These are phyloP conservation scores for Colletotrichum trifolii DNA, from an alignment of 2,329 filamentous ascomycete species.

Conservation along the genomic window DNA sequence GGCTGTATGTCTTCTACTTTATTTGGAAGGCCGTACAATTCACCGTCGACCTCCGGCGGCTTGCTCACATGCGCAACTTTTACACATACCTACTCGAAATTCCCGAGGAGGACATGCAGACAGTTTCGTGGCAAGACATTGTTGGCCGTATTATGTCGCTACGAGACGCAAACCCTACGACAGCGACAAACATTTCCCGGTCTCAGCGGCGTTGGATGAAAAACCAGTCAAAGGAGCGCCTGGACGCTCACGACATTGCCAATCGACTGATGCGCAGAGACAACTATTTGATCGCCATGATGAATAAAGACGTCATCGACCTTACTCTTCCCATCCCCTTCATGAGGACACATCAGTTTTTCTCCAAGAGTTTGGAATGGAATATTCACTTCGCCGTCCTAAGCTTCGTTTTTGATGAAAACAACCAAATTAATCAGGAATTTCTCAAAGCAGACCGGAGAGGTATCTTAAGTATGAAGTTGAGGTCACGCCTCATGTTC, in stretches of 20 bases:
- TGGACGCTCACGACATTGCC: slow-evolving; percentile 97
- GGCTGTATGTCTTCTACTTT: slow-evolving; percentile 88
- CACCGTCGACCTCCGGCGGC: slow-evolving; percentile 76
- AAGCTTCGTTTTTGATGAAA: slow-evolving; percentile 92
- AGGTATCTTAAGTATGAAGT: slow-evolving; percentile 78
- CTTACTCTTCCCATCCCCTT: slow-evolving; percentile 89
- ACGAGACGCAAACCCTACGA: slow-evolving; percentile 87
- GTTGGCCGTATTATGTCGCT: slow-evolving; percentile 87
- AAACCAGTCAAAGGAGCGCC: slow-evolving; percentile 89
- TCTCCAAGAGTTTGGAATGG: slow-evolving; percentile 92
- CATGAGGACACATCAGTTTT: slow-evolving; percentile 80
- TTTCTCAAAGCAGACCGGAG: slow-evolving; percentile 88
- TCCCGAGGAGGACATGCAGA: slow-evolving; percentile 87
- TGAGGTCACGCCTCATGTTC: slow-evolving; percentile 83
- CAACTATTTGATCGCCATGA: slow-evolving; percentile 95
- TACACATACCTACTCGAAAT: slow-evolving; percentile 86
- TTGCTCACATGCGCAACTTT: slow-evolving; percentile 85
- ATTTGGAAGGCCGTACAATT: slow-evolving; percentile 82
- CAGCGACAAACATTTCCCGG: slow-evolving; percentile 67
- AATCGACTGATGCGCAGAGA: slow-evolving; percentile 96
- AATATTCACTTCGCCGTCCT: slow-evolving; percentile 90
- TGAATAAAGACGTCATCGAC: slow-evolving; percentile 96
- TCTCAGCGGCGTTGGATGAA: slow-evolving; percentile 71
- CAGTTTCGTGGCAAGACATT: slow-evolving; percentile 92
- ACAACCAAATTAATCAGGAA: slow-evolving; percentile 85